Evolutionary conservation across 495 filamentous ascomycete species (phyloP).

Genomic region (Daldinia grandis): DNA sequence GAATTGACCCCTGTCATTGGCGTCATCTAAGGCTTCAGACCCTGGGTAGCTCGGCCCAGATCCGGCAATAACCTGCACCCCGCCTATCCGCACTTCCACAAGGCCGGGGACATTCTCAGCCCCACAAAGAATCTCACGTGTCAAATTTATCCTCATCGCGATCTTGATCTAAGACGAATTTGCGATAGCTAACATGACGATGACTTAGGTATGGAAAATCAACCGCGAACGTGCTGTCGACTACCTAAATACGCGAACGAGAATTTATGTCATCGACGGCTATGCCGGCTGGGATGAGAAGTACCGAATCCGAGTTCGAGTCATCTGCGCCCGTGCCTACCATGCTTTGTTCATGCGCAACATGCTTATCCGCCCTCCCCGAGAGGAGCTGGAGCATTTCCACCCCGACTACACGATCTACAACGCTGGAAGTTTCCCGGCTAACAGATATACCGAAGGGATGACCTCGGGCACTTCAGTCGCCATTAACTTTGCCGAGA

Average conservation of each 20-base stretch:
- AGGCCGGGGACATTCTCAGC: conserved; percentile 28
- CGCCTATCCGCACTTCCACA: conserved; percentile 39
- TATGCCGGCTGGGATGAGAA: conserved; percentile 98
- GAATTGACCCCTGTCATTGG: conserved; percentile 44
- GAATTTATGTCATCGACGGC: conserved; percentile 98
- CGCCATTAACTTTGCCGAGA: conserved; percentile 85
- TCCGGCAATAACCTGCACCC: conserved; percentile 47
- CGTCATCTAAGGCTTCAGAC: conserved; percentile 41
- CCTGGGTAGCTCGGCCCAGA: conserved; percentile 32
- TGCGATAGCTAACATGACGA: conserved; percentile 15
- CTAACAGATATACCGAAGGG: conserved; percentile 96
- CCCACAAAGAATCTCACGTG: conserved; percentile 35
- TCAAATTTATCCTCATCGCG: conserved; percentile 35
- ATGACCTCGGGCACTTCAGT: conserved; percentile 92
- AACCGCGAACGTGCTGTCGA: conserved; percentile 98
- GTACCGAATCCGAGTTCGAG: conserved; percentile 96
- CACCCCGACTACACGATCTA: conserved; percentile 99
- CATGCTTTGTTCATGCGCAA: conserved; percentile 99
- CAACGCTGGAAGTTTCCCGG: conserved; percentile 98
- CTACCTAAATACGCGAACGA: conserved; percentile 97
- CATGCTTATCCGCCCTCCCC: conserved; percentile 95
- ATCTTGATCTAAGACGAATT: conserved; percentile 19
- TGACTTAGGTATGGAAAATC: conserved; percentile 91
- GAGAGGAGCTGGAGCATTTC: conserved; percentile 93
- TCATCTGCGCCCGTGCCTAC: conserved; percentile 98